Percentiles rank a stretch among this genome's conserved stretches.
Conservation (phyloP, 75 land plant genomes). For the Cunninghamia lanceolata region DNA sequence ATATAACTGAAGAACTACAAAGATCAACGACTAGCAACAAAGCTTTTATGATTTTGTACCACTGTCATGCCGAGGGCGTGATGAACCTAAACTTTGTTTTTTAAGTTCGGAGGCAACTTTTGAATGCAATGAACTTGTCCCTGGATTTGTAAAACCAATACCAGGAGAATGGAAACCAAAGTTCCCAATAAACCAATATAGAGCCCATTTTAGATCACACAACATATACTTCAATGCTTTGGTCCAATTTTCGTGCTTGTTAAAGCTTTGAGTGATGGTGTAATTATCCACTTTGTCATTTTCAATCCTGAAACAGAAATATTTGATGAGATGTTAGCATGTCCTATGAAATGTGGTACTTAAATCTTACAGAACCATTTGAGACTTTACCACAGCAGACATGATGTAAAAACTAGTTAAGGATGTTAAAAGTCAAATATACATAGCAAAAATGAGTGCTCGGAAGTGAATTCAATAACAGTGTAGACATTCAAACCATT, state of each 20-base stretch:
- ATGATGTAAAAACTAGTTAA: background rate
- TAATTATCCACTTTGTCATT: slow-evolving; percentile 85
- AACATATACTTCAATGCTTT: slow-evolving; percentile 94
- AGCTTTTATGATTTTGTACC: background rate
- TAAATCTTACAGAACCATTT: background rate
- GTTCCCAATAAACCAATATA: slow-evolving; percentile 96
- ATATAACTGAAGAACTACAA: background rate
- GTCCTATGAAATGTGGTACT: background rate
- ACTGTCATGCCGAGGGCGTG: background rate
- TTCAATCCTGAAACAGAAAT: slow-evolving; percentile 73
- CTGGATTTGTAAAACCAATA: background rate
- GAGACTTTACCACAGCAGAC: background rate
- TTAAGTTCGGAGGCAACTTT: slow-evolving; percentile 2
- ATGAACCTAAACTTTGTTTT: background rate
- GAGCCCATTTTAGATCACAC: slow-evolving; percentile 95
- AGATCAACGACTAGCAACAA: background rate
- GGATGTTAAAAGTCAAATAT: background rate
- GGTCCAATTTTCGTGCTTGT: slow-evolving; percentile 96
- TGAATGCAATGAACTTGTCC: background rate
- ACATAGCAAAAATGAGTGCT: background rate
- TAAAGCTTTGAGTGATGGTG: slow-evolving; percentile 97
- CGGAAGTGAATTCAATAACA: background rate
- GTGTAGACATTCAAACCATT: background rate
- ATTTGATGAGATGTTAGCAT: background rate
- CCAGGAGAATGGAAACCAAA: slow-evolving; percentile 69